These are phyloP conservation scores for Plicaturopsis crispa DNA, from an alignment of 768 basidiomycete genomes.

Conservation along the genomic window DNA sequence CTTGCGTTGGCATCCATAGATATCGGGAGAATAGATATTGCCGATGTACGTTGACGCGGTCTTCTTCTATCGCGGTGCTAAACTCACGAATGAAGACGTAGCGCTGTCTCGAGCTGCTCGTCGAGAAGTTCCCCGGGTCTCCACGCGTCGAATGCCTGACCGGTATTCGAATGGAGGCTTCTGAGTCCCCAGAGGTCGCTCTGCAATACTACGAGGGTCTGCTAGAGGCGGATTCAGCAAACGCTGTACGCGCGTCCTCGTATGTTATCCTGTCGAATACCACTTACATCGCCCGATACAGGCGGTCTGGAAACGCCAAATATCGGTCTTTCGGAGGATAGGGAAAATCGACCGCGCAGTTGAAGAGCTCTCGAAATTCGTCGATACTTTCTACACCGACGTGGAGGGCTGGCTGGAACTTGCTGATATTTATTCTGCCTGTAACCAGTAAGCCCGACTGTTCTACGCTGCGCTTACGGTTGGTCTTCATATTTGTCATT, in stretches of 20 bases:
- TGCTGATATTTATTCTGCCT: constrained; percentile 68
- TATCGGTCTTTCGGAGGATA: constrained; percentile 58
- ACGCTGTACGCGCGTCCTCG: constrained; percentile 44
- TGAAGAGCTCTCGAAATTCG: constrained; percentile 60
- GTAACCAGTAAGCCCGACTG: constrained; percentile 53
- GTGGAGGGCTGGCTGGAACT: constrained; percentile 86
- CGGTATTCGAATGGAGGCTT: constrained; percentile 74
- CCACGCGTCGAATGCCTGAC: constrained; percentile 72
- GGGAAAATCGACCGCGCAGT: constrained; percentile 63
- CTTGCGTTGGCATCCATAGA: constrained; percentile 74
- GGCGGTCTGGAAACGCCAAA: constrained; percentile 78
- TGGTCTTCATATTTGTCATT: background rate
- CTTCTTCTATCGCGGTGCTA: constrained; percentile 1
- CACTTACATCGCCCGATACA: constrained; percentile 12
- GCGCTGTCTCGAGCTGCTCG: constrained; percentile 43
- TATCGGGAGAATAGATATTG: constrained; percentile 60
- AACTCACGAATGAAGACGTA: constrained; percentile 10
- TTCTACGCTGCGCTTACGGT: background rate
- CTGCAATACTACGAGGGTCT: constrained; percentile 57
- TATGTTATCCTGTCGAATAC: background rate
- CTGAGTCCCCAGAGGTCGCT: constrained; percentile 46
- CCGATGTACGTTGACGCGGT: constrained; percentile 50
- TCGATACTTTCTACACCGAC: constrained; percentile 87
- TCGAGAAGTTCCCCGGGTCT: constrained; percentile 66
- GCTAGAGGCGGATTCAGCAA: constrained; percentile 57